phyloP scores from a whole-genome alignment of 2,329 filamentous ascomycete species.

The Pestalotiopsis sp. region DNA sequence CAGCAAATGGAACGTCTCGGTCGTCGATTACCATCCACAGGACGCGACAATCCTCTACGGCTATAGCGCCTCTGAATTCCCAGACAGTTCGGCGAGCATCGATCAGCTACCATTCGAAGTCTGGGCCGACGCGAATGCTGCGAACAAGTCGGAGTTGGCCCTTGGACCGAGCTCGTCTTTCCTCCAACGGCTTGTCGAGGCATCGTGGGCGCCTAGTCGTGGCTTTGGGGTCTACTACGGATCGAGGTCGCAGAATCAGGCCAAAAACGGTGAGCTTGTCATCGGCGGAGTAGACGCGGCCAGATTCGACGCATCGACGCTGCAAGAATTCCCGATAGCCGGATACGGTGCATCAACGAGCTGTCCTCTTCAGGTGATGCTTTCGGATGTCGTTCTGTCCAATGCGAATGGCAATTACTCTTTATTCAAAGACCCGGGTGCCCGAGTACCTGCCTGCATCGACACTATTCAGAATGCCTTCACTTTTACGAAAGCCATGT shows the following conservation, averaged over 20 bases:
- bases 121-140: constrained; percentile 19
- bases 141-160: constrained; percentile 21
- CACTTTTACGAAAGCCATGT: constrained; percentile 20
- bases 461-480: constrained; percentile 23
- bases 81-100: constrained; percentile 17
- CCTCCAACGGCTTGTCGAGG: constrained; percentile 15
- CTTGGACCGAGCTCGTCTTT: constrained; percentile 21
- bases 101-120: constrained; percentile 20
- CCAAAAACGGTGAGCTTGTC: constrained; percentile 19
- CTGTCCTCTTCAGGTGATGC: constrained; percentile 21
- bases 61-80: constrained; percentile 14
- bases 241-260: constrained; percentile 18
- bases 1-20: constrained; percentile 10
- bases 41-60: constrained; percentile 8
- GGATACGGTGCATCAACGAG: constrained; percentile 14
- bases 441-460: constrained; percentile 20
- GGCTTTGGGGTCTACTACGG: constrained; percentile 20
- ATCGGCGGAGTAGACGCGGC: constrained; percentile 20
- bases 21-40: constrained; percentile 6
- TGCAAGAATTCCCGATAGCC: constrained; percentile 18
- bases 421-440: constrained; percentile 16
- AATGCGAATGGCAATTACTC: constrained; percentile 21
- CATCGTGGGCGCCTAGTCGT: constrained; percentile 13
- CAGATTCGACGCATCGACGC: constrained; percentile 15
- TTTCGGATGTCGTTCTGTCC: constrained; percentile 19